phyloP scores from a whole-genome alignment of 306 rosid genomes.

The Argentina anserina region DNA sequence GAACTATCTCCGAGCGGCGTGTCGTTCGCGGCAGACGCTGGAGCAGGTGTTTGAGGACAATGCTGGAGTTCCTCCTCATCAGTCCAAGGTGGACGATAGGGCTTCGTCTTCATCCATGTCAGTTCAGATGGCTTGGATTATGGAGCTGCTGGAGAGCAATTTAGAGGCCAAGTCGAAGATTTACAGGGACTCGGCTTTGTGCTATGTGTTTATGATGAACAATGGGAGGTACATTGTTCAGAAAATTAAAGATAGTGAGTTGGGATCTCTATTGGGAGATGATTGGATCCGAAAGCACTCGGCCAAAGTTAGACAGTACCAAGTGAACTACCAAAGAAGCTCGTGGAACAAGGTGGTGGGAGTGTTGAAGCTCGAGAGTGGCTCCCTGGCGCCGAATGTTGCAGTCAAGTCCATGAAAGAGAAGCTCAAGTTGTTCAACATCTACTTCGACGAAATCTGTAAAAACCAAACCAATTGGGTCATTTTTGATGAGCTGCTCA shows the following conservation, averaged over 20 bases:
- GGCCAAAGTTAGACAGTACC: conserved; percentile 63
- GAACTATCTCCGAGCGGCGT: conserved; percentile 88
- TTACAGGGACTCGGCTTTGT: conserved; percentile 61
- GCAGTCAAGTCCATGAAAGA: conserved; percentile 62
- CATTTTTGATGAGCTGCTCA: conserved; percentile 64
- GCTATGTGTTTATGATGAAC: conserved; percentile 82
- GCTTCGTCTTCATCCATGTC: conserved; percentile 52
- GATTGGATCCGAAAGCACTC: conserved; percentile 89
- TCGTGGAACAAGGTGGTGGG: conserved; percentile 72
- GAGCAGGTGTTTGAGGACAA: conserved; percentile 83
- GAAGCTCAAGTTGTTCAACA: conserved; percentile 62
- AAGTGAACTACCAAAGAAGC: conserved; percentile 61
- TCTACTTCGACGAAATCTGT: conserved; percentile 64
- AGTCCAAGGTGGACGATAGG: conserved; percentile 51
- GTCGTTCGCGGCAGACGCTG: conserved; percentile 62
- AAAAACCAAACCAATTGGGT: conserved; percentile 65
- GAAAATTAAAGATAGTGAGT: conserved; percentile 70
- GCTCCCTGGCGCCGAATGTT: conserved; percentile 41
- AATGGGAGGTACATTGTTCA: conserved; percentile 82
- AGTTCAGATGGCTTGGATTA: conserved; percentile 85
- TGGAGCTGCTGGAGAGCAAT: conserved; percentile 85
- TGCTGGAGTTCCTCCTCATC: conserved; percentile 34
- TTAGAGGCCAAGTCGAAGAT: conserved; percentile 85
- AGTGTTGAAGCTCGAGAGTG: conserved; percentile 57
- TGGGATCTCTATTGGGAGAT: conserved; percentile 69